A percentile compares a stretch with the other conserved stretches of the same genome.
Conservation (phyloP, 208 protist species). For the Kentomonas sorsogonicus region DNA sequence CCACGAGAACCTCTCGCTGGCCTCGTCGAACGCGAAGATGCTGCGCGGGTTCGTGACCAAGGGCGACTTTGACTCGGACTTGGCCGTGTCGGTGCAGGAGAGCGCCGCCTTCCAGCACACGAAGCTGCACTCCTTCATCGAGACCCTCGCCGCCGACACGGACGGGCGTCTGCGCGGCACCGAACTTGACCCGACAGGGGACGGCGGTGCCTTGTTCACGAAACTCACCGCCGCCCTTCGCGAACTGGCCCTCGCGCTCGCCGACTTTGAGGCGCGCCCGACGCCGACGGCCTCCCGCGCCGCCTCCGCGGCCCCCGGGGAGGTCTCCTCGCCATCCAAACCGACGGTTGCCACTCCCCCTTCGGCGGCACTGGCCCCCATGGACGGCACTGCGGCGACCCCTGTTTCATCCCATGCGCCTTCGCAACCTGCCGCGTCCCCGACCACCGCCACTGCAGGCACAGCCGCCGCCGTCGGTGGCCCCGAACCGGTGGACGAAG, state of each 20-base stretch:
- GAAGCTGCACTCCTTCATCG: conserved; percentile 45
- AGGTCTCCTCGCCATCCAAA: not conserved
- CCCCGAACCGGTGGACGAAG: conserved; percentile 5
- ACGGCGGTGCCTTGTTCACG: conserved; percentile 7
- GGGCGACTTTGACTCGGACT: conserved; percentile 26
- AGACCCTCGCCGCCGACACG: conserved; percentile 19
- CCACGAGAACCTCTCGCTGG: conserved; percentile 38
- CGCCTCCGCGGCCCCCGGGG: not conserved
- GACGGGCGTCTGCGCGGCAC: conserved; percentile 27
- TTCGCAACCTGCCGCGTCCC: conserved; percentile 12
- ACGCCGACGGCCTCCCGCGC: conserved; percentile 16
- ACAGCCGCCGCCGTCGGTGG: not conserved
- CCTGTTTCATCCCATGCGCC: conserved; percentile 7
- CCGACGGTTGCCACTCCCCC: not conserved
- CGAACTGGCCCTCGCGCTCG: conserved; percentile 20
- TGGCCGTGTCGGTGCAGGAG: conserved; percentile 54
- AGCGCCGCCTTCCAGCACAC: conserved; percentile 72
- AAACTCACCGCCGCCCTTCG: not conserved
- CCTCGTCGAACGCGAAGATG: conserved; percentile 47
- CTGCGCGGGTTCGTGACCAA: conserved; percentile 45
- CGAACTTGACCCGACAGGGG: conserved; percentile 23
- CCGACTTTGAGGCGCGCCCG: conserved; percentile 24
- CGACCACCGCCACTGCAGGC: conserved; percentile 5
- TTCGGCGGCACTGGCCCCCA: not conserved
- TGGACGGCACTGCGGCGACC: not conserved